Evolutionary conservation across 441 rosid genomes (phyloP), one percentile per base, ranked within the genome.

Genomic region (Metrosideros polymorpha): DNA sequence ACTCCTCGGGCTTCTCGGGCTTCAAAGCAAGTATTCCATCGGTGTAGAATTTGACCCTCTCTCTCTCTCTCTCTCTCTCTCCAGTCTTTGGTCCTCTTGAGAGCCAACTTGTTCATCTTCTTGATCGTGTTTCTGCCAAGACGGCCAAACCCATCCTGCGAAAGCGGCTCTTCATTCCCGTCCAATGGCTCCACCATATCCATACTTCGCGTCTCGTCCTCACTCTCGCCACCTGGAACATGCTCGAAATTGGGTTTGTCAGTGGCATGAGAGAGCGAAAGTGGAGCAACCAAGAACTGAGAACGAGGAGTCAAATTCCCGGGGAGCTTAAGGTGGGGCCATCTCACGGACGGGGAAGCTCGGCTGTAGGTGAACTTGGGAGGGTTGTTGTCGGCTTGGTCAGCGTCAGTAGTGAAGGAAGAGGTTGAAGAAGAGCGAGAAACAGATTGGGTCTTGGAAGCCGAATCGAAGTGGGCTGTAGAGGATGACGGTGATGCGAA

Each of bases 41-140:
- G 49, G 96, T 93, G 87, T 92, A 88, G 87, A 89, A 92, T 83
- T 90, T 92, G 49, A 97, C 98, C 90, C 99, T 92, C 89, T 92
- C 95, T n/a, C n/a, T n/a, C n/a, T n/a, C n/a, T n/a, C n/a, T n/a
- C n/a, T n/a, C n/a, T n/a, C n/a, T n/a, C n/a, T 83, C 98, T 94
- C 99, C 99, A 97, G 85, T 96, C 98, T 77, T 93, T 95, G 66
- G 98, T 99, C 89, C 97, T 94, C 85, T 92, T 92, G 86, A 97
- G 91, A 12, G 99, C 99, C 85, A 97, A 88, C 87, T 96, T 96
- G 61, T 88, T 95, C 96, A 95, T 88, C 90, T 97, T 97, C 95
- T 96, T 97, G 85, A 93, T 91, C 92, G 89, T 92, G 84, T 89
- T 95, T 89, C 92, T 90, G 82, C 93, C 92, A 17, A 83, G 84